phyloP scores from a whole-genome alignment of 176 grass and related monocot genomes.

The Elymus sibiricus region DNA sequence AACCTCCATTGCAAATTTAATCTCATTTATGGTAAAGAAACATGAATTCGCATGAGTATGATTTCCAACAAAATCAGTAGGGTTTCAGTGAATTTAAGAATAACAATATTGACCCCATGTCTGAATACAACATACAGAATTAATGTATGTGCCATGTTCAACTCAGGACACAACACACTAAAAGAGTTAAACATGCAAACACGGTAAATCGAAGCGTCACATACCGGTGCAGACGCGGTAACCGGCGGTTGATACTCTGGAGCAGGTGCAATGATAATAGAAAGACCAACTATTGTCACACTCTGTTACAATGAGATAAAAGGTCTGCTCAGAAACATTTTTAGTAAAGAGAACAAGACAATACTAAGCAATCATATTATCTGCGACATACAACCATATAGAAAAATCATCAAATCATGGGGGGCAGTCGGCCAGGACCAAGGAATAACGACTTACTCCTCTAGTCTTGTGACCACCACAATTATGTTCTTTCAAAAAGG shows the following conservation, averaged over 20 bases:
- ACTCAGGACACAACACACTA: conserved; percentile 7
- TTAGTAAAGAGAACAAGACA: not conserved
- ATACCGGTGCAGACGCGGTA: conserved; percentile 51
- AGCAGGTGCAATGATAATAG: conserved; percentile 70
- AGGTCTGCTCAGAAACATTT: not conserved
- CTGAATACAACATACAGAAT: not conserved
- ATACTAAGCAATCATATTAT: not conserved
- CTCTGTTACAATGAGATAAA: conserved; percentile 46
- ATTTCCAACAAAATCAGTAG: not conserved
- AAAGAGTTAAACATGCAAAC: not conserved
- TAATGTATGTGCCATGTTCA: not conserved
- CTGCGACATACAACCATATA: too few relatives aligned
- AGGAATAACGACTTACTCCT: too few relatives aligned
- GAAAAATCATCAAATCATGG: too few relatives aligned
- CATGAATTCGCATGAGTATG: not conserved
- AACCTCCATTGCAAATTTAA: not conserved
- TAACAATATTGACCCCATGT: not conserved
- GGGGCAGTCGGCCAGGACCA: too few relatives aligned
- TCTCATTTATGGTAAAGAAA: conserved; percentile 1
- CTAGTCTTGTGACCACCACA: too few relatives aligned
- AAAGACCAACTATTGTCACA: conserved; percentile 84
- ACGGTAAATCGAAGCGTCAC: not conserved
- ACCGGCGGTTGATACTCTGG: conserved; percentile 68
- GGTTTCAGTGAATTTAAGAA: not conserved
- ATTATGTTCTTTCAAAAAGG: too few relatives aligned